These are phyloP conservation scores for Fraxinus baroniana DNA, from an alignment of 305 asterid genomes.

Conservation along the genomic window DNA sequence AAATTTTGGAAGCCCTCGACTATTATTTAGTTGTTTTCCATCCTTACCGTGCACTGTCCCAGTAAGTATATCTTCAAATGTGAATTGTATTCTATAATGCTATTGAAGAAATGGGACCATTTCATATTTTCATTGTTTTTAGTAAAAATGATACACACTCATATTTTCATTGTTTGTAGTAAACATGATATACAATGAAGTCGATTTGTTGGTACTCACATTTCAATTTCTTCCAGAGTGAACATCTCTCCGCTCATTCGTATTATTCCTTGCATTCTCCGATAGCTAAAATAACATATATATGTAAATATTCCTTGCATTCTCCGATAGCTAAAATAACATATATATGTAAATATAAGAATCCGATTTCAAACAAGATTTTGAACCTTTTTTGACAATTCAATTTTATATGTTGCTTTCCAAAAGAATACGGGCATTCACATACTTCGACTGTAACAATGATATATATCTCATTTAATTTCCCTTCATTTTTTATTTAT, in stretches of 20 bases:
- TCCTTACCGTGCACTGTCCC: conserved; percentile 76
- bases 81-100: neutral
- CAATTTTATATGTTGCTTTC: neutral
- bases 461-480: neutral
- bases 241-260: neutral
- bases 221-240: neutral
- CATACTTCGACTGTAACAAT: neutral
- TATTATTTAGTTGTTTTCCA: conserved; percentile 88
- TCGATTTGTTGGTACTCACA: neutral
- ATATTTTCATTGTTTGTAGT: neutral
- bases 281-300: neutral
- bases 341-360: neutral
- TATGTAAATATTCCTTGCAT: neutral
- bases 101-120: neutral
- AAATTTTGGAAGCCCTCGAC: conserved; percentile 86
- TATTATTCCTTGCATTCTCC: neutral
- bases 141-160: neutral
- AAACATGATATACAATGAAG: neutral
- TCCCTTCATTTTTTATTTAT: neutral
- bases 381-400: neutral
- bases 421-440: neutral
- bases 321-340: neutral
- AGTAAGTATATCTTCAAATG: conserved; percentile 50
- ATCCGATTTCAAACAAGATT: neutral
- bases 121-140: neutral